Evolutionary conservation across 495 filamentous ascomycete genomes (phyloP), one percentile per base, ranked within the genome.

Genomic region (Rhypophila decipiens): DNA sequence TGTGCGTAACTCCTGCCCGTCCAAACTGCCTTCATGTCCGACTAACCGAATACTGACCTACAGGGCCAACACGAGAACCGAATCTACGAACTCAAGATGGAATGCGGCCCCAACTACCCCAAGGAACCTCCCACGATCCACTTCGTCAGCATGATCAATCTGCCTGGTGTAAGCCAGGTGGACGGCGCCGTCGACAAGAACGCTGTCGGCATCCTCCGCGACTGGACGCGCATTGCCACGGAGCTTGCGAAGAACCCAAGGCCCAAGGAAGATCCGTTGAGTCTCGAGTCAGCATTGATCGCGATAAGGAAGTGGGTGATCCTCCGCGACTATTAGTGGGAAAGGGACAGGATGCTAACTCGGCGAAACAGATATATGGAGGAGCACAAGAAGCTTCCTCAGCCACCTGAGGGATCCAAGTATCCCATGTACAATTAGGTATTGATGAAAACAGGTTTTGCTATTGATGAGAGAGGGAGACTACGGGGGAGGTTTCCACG

Each of bases 31-130:
- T 9, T 34, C 19, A 49, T 57, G 46, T 57, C 53, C 34, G 27
- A 39, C 33, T n/a, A 23, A 17, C 44, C 3, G 24, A 4, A 10
- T 5, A 56, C n/a, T n/a, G n/a, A n/a, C n/a, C n/a, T n/a, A n/a
- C n/a, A 98, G 94, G 91, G 88, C 58, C 84, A 85, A 42, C 93
- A 97, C 60, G 94, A 98, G 73, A 97, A 97, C 68, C 85, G 93
- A 49, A 98, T 98, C 69, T 98, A 98, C 75, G 91, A 86, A 59
- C 76, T 97, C 46, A 95, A 95, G 66, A 95, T 98, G 66, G 88
- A 97, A 73, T 98, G 93, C 67, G 90, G 91, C 44, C 72, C 83
- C 34, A 72, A 87, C 49, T 98, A 98, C 63, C 93, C 93, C 5
- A 88, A 93, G 60, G 72, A 78, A 46, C 94, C 93, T 31, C 93